Evolutionary conservation across 345 rosid genomes (phyloP), one percentile per base, ranked within the genome.

Genomic region (Dimocarpus longan): DNA sequence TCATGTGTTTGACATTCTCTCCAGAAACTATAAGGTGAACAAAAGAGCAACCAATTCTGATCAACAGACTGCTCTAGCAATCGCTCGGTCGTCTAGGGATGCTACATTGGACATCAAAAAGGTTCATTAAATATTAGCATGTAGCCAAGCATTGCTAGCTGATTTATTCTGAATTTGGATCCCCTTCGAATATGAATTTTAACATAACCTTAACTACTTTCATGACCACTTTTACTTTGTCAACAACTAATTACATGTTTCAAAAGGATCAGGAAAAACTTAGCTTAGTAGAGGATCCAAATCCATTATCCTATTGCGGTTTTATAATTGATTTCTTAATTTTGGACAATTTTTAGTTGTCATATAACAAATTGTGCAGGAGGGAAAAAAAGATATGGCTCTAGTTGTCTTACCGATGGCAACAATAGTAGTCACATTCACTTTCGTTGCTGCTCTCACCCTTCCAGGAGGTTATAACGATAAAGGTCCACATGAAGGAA

Each of bases 401-500:
- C n/a, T 43, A n/a, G 76, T 54, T 3, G 68, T 82, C 19, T 15
- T 16, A 0, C 3, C 69, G 8, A 71, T 82, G 10, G 24, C 63
- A 3, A 57, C 10, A 57, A 0, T 8, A 12, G 7, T 21, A 57
- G 10, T 4, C 2, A 21, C 63, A 57, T 72, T 82, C 65, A 57
- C 10, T 18, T 21, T 19, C 63, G 19, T 3, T 0, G 9, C 22
- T 16, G 22, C 22, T 16, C 19, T 57, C 62, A 57, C 22, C 42
- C 1, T 82, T 71, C 76, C 79, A 0, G 79, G 76, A 21, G 79
- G 81, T 22, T 70, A 52, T 3, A 65, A 42, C 5, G 40, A 7
- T 19, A 60, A 8, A 7, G 68, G 52, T 54, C 24, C 57, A 1
- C 2, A 12, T 0, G 19, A 11, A 19, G 59, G 59, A 1, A 54